Conservation (phyloP, 2,329 filamentous ascomycete genomes). For the Scedosporium dehoogii region DNA sequence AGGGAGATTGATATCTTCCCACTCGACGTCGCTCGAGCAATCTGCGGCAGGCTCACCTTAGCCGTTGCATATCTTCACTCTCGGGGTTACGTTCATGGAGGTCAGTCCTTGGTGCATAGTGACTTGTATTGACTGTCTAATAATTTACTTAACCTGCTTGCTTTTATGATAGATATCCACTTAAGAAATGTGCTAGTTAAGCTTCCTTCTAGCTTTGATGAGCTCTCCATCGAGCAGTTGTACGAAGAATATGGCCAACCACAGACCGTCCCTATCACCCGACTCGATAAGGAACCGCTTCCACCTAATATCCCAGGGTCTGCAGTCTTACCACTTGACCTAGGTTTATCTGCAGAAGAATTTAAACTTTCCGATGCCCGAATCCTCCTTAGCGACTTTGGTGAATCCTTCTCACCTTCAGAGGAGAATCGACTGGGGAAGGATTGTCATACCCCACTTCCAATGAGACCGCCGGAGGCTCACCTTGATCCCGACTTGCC, state of each 20-base stretch:
- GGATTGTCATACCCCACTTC: slow-evolving; percentile 12
- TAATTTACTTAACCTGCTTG: background rate
- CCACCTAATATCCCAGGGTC: slow-evolving; percentile 17
- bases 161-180: slow-evolving; percentile 14
- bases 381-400: slow-evolving; percentile 23
- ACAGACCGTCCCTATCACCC: slow-evolving; percentile 16
- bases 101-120: background rate
- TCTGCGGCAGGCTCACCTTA: background rate
- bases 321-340: slow-evolving; percentile 12
- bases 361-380: slow-evolving; percentile 18
- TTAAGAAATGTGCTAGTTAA: slow-evolving; percentile 15
- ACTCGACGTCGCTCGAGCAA: background rate
- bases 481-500: slow-evolving; percentile 6
- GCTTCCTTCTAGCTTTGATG: slow-evolving; percentile 11
- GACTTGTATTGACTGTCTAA: background rate
- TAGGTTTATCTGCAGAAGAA: slow-evolving; percentile 19
- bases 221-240: slow-evolving; percentile 20
- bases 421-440: slow-evolving; percentile 13
- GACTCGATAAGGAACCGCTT: slow-evolving; percentile 14
- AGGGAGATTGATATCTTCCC: background rate
- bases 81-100: background rate
- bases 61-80: background rate
- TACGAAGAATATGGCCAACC: slow-evolving; percentile 20
- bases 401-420: slow-evolving; percentile 18
- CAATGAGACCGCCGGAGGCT: slow-evolving; percentile 8